Conservation (phyloP, 192 early-diverging fungal species). For the Entomortierella chlamydospora region DNA sequence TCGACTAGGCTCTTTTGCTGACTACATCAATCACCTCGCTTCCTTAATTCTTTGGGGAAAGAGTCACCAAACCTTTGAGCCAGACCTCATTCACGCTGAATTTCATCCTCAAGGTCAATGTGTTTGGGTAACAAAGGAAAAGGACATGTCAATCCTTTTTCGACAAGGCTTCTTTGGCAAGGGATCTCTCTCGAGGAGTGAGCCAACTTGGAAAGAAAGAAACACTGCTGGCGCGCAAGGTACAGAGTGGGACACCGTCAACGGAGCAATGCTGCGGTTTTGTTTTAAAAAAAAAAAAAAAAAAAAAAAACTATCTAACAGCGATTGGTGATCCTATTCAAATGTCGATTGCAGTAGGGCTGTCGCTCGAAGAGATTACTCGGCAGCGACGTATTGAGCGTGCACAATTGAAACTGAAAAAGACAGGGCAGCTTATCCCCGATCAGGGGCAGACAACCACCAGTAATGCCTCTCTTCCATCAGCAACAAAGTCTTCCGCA, state of each 20-base stretch:
- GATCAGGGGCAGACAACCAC: neutral
- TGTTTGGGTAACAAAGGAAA: constrained; percentile 34
- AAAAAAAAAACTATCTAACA: no score
- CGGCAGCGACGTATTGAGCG: constrained; percentile 45
- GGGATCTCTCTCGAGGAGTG: constrained; percentile 80
- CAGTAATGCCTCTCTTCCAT: neutral
- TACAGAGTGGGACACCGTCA: neutral
- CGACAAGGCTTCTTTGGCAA: constrained; percentile 79
- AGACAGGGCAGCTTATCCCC: neutral
- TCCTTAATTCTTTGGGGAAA: neutral
- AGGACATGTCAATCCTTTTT: constrained; percentile 64
- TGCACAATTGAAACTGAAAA: constrained; percentile 19
- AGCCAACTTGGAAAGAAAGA: constrained; percentile 76
- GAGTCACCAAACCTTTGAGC: neutral
- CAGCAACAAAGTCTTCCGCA: no score
- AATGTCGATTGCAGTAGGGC: neutral
- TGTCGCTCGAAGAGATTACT: constrained; percentile 58
- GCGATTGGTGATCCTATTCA: no score
- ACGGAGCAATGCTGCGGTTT: neutral
- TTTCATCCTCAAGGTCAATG: constrained; percentile 30
- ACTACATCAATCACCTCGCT: neutral
- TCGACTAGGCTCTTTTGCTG: constrained; percentile 8
- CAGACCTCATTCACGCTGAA: constrained; percentile 10
- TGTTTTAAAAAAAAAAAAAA: no score
- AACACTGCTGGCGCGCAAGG: constrained; percentile 29